Evolutionary conservation across 2,329 filamentous ascomycete genomes (phyloP).

Genomic region (Sporothrix brunneoviolacea): DNA sequence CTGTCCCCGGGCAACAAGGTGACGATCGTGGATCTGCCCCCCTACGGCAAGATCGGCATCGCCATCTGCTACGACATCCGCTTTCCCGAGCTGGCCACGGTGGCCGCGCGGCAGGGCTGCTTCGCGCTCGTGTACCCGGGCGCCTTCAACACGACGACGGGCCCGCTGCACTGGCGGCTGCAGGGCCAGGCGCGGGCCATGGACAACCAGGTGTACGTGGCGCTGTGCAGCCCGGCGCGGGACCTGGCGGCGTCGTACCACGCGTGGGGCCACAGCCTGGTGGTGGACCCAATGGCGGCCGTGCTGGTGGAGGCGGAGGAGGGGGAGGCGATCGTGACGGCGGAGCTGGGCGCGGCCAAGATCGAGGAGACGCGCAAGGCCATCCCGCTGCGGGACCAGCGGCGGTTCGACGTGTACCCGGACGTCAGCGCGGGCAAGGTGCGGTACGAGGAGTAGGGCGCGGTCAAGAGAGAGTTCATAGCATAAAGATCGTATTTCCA

Average conservation of each 20-base stretch:
- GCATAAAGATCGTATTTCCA: not conserved
- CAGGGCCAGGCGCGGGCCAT: conserved; percentile 71
- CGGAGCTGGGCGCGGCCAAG: conserved; percentile 59
- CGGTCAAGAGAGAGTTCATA: not conserved
- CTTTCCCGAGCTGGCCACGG: conserved; percentile 87
- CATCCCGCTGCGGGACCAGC: conserved; percentile 78
- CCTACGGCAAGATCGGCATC: conserved; percentile 79
- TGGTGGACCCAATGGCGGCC: conserved; percentile 80
- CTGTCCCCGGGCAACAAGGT: conserved; percentile 78
- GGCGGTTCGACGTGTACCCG: conserved; percentile 91
- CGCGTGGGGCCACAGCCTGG: conserved; percentile 86
- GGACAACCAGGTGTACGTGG: conserved; percentile 83
- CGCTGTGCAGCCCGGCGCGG: conserved; percentile 82
- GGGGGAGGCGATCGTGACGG: conserved; percentile 67
- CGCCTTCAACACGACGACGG: conserved; percentile 95
- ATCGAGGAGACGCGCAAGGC: conserved; percentile 72
- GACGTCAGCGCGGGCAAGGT: conserved; percentile 66
- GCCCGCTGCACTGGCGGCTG: conserved; percentile 84
- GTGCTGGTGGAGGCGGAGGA: conserved; percentile 76
- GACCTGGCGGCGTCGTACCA: conserved; percentile 73
- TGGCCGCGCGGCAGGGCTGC: conserved; percentile 68
- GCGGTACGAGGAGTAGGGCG: conserved; percentile 25
- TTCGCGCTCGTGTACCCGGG: conserved; percentile 90
- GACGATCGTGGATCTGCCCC: conserved; percentile 78
- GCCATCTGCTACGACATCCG: conserved; percentile 98